Conservation (phyloP, 2,329 filamentous ascomycete species). For the Microdochium bolleyi region DNA sequence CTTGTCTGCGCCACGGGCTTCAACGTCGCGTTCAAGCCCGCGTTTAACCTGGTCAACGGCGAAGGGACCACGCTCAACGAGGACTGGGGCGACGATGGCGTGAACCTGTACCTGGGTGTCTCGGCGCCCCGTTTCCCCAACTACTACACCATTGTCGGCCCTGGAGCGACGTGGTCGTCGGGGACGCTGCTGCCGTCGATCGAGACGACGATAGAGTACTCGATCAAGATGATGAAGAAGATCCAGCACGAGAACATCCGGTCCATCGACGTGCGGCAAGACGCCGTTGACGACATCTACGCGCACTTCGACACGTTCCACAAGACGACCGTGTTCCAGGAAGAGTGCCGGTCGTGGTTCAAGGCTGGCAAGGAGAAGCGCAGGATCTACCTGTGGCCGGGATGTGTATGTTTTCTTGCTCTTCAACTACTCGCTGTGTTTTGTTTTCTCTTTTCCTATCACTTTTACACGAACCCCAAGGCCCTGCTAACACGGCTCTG, state of each 20-base stretch:
- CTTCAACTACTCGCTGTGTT: too few relatives aligned
- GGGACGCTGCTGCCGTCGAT: slow-evolving; percentile 33
- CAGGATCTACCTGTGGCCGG: slow-evolving; percentile 35
- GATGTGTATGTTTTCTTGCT: slow-evolving; percentile 18
- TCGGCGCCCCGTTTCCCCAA: slow-evolving; percentile 15
- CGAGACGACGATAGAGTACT: slow-evolving; percentile 31
- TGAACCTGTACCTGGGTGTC: slow-evolving; percentile 19
- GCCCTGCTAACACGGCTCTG: too few relatives aligned
- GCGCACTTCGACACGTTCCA: slow-evolving; percentile 13
- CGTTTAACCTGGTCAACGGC: slow-evolving; percentile 34
- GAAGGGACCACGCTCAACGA: slow-evolving; percentile 14
- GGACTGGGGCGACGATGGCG: slow-evolving; percentile 16
- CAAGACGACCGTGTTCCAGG: slow-evolving; percentile 12
- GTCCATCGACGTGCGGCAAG: slow-evolving; percentile 23
- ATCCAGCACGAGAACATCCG: slow-evolving; percentile 25
- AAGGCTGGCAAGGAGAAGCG: slow-evolving; percentile 27
- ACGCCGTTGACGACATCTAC: slow-evolving; percentile 23
- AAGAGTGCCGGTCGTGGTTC: slow-evolving; percentile 25
- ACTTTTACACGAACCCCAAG: too few relatives aligned
- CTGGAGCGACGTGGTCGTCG: slow-evolving; percentile 32
- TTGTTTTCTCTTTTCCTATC: not conserved
- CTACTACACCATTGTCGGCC: slow-evolving; percentile 23
- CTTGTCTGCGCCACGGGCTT: slow-evolving; percentile 17
- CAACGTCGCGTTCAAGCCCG: slow-evolving; percentile 8
- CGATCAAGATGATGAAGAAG: slow-evolving; percentile 28